Base-by-base conservation (phyloP, 2,329 filamentous ascomycete species). In the Colletotrichum kahawae region DNA sequence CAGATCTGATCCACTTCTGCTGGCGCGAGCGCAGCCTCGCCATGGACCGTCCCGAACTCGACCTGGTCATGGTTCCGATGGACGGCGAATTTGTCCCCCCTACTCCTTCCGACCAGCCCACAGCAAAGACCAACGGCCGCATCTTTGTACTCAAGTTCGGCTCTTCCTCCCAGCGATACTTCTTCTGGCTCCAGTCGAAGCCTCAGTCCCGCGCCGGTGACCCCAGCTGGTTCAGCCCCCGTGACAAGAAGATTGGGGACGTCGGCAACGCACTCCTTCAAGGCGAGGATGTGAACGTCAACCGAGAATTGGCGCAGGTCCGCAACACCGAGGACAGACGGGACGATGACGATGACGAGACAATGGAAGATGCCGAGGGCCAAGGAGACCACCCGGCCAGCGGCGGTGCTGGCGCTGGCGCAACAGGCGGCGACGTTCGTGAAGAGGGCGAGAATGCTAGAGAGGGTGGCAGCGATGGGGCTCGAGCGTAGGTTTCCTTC, bases 161-260 rank as follows among this genome's bases (percentile, higher is more conserved):
- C 34, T 98, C 96, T 14, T 98, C 95, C 77, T 97, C 95, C 74
- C 93, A 97, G 85, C 93, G 96, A 81, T 90, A 98, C 85, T 90
- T 98, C 75, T 99, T 98, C 88, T 99, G 96, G 96, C 88, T 99
- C 82, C 97, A 99, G 86, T 97, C 95, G 34, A 96, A 96, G 85
- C 91, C 93, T 36, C 95, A 98, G 85, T 92, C 85, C 82, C 90
- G 87, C 78, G 90, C 86, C 82, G 93, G 88, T 66, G 92, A 96
- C 79, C 87, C 92, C 9, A 92, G 91, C 85, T 95, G 92, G 90
- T 94, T 98, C 85, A 98, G 95, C 85, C 91, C 93, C 66, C 91
- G 96, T 71, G 96, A 98, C 83, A 89, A 93, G 80, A 96, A 95
- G 87, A 92, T 98, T 77, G 96, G 95, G 34, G 92, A 97, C 72